Conservation (phyloP, 495 filamentous ascomycete species). For the Jackrogersella minutella region DNA sequence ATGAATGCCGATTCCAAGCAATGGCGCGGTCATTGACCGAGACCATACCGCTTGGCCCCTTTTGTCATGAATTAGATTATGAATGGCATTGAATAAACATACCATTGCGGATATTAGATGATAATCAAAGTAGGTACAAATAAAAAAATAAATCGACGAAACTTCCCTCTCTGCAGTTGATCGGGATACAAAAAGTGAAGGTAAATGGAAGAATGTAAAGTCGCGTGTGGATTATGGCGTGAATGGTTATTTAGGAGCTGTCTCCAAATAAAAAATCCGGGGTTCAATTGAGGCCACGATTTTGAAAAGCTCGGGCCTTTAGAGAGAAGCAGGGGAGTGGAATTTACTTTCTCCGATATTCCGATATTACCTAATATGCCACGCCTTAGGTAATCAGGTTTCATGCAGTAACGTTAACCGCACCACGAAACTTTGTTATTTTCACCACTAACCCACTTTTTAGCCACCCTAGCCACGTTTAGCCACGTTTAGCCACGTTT, state of each 20-base stretch:
- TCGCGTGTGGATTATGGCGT: slow-evolving; percentile 30
- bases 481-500: too few relatives aligned
- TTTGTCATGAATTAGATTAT: slow-evolving; percentile 2
- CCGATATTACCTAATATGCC: background rate
- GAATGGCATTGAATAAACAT: slow-evolving; percentile 11
- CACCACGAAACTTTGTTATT: too few relatives aligned
- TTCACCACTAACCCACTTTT: too few relatives aligned
- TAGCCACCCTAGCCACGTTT: too few relatives aligned
- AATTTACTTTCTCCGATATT: slow-evolving; percentile 34
- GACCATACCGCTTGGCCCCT: background rate
- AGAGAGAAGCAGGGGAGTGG: background rate
- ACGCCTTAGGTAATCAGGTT: background rate
- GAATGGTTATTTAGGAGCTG: slow-evolving; percentile 7
- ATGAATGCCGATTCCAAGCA: background rate
- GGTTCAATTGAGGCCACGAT: slow-evolving; percentile 52
- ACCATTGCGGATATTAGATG: slow-evolving; percentile 29
- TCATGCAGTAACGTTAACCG: too few relatives aligned
- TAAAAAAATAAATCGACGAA: slow-evolving; percentile 1
- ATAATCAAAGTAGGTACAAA: slow-evolving; percentile 1
- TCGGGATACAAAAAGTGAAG: slow-evolving; percentile 18
- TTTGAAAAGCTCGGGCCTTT: slow-evolving; percentile 36
- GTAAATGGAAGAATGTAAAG: slow-evolving; percentile 27
- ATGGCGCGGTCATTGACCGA: background rate
- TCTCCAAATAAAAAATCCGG: slow-evolving; percentile 34
- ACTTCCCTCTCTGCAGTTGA: slow-evolving; percentile 1